phyloP scores from a whole-genome alignment of 306 rosid genomes.

The Gastrolobium villosum region DNA sequence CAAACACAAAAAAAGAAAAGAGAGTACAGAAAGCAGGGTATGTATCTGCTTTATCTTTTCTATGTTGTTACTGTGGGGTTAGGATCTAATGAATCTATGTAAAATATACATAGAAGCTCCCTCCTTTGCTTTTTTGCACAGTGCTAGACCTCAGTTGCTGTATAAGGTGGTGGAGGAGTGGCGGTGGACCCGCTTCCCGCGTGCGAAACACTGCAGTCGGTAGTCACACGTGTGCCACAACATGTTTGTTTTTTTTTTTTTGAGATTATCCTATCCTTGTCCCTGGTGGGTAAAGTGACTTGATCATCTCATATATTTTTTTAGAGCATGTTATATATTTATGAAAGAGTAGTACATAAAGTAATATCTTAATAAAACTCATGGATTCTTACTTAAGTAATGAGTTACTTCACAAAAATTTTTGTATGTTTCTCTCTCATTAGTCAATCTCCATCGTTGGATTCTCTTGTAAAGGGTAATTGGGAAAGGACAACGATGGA shows the following conservation, averaged over 20 bases:
- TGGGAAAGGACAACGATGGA: constrained; percentile 31
- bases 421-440: not conserved
- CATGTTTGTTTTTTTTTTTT: not conserved
- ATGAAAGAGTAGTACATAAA: not conserved
- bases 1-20: not conserved
- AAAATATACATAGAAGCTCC: constrained; percentile 61
- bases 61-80: constrained; percentile 54
- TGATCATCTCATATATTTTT: not conserved
- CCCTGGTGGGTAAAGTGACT: not conserved
- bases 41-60: not conserved
- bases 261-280: not conserved
- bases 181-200: constrained; percentile 52
- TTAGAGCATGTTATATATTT: not conserved
- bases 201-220: constrained; percentile 31
- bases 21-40: constrained; percentile 3
- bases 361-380: not conserved
- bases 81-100: constrained; percentile 84
- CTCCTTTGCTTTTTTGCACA: constrained; percentile 42
- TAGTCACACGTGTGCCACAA: constrained; percentile 45
- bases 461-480: constrained; percentile 10
- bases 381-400: not conserved
- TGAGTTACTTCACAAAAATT: not conserved
- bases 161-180: constrained; percentile 45
- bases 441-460: not conserved
- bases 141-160: constrained; percentile 44